phyloP scores from a whole-genome alignment of 192 early-diverging fungal genomes.

The Coemansia sp. region DNA sequence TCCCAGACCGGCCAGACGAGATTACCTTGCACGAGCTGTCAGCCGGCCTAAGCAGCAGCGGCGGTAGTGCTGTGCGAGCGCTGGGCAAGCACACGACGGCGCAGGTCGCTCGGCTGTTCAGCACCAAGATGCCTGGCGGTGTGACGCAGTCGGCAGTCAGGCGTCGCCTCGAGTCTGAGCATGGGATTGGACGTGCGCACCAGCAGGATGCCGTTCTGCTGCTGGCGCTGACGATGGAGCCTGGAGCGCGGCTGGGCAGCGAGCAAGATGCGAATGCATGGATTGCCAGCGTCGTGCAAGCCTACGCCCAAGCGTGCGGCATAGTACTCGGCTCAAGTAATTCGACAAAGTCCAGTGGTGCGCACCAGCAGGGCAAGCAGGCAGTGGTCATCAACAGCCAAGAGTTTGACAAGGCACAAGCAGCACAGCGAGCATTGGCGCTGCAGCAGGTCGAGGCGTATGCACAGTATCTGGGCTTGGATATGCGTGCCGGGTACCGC shows the following conservation, averaged over 20 bases:
- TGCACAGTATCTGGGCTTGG: slow-evolving; percentile 76
- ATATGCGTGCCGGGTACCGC: slow-evolving; percentile 75
- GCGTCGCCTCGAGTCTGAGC: slow-evolving; percentile 57
- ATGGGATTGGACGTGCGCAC: slow-evolving; percentile 63
- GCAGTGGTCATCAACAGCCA: slow-evolving; percentile 79
- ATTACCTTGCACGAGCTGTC: slow-evolving; percentile 80
- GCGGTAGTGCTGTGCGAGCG: slow-evolving; percentile 16
- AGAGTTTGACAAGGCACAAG: slow-evolving; percentile 76
- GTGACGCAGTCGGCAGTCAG: slow-evolving; percentile 74
- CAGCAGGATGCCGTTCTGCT: slow-evolving; percentile 77
- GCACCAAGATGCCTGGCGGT: slow-evolving; percentile 91
- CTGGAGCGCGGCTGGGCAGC: slow-evolving; percentile 66
- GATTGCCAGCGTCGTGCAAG: slow-evolving; percentile 67
- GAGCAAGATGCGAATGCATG: slow-evolving; percentile 79
- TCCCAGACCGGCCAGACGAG: slow-evolving; percentile 91
- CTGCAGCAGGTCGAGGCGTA: slow-evolving; percentile 76
- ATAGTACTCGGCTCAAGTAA: slow-evolving; percentile 44
- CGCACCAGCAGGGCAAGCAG: neutral
- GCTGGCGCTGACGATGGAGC: slow-evolving; percentile 80
- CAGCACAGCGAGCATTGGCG: slow-evolving; percentile 67
- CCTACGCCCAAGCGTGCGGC: slow-evolving; percentile 70
- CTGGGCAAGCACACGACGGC: slow-evolving; percentile 82
- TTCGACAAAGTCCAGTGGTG: slow-evolving; percentile 3
- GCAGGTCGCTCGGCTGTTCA: slow-evolving; percentile 80
- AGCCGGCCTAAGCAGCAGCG: slow-evolving; percentile 59